Evolutionary conservation across 768 basidiomycete genomes (phyloP), one percentile per base, ranked within the genome.

Genomic region (Gloeopeniophorella convolvens): DNA sequence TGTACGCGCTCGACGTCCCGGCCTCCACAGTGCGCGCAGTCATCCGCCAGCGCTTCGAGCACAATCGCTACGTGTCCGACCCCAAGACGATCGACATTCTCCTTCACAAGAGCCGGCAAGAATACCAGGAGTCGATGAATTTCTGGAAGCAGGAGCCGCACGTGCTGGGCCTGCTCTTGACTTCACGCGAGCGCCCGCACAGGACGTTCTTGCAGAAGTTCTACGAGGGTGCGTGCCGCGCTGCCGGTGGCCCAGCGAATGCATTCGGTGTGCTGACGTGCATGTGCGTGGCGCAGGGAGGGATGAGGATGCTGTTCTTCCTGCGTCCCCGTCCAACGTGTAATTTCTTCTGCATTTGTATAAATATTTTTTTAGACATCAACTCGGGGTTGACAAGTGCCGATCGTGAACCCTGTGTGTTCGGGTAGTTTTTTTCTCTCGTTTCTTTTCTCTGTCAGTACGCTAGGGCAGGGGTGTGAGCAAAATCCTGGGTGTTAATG

Each of bases 121-220:
- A 97, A 59, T 89, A 82, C 62, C 95, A 98, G 73, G 95, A 97
- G 74, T 85, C 85, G 45, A 74, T 96, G 75, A 97, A 97, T 64
- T 79, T 78, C 60, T 97, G 93, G 93, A 93, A 93, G 63, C 86
- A 89, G 72, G 77, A 73, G 35, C 85, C 89, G 54, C 89, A 92
- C 62, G 71, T 92, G 26, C 67, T 82, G 66, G 88, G 87, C 3
- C 77, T 87, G 28, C 64, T 90, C 42, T 66, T 89, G 51, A 65
- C 76, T 54, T 69, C 72, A 7, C 67, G 69, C 55, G 69, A 75
- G 45, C 72, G 75, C 51, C 71, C 71, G 5, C 69, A 65, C 50
- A 66, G 72, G 47, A 78, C 83, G 18, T 91, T 92, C 64, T 68
- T 92, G 74, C 78, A 90, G 68, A 87, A 81, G 72, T 92, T 92